These are phyloP conservation scores for Moricandia moricandioides DNA, from an alignment of 345 rosid genomes.

Conservation along the genomic window DNA sequence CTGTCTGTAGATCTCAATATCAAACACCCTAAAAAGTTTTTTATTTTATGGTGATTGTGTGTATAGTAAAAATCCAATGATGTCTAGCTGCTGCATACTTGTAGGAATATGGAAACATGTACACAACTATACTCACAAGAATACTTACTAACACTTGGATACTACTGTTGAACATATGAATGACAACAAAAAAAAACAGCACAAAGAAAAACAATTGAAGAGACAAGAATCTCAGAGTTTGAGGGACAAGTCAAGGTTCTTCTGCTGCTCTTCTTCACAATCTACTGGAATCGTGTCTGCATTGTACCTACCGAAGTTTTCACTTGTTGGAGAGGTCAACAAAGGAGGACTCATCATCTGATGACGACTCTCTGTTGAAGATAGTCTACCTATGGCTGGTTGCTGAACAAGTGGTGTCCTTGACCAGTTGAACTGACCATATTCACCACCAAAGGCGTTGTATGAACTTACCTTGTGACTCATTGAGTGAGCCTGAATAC, in stretches of 20 bases:
- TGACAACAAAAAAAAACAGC: conserved; percentile 7
- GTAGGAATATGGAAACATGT: conserved; percentile 13
- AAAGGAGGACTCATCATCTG: conserved; percentile 16
- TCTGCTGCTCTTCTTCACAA: conserved; percentile 53
- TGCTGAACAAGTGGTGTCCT: conserved; percentile 47
- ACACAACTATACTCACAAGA: conserved; percentile 23
- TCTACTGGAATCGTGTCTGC: conserved; percentile 29
- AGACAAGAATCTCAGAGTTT: conserved; percentile 47
- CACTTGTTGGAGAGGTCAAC: conserved; percentile 16
- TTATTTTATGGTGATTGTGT: conserved; percentile 14
- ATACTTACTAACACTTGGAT: conserved; percentile 21
- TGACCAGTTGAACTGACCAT: conserved; percentile 42
- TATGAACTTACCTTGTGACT: conserved; percentile 52
- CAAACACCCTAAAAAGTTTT: too few species aligned
- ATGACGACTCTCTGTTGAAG: conserved; percentile 39
- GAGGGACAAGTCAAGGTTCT: conserved; percentile 61
- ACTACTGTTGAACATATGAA: conserved; percentile 22
- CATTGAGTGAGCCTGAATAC: conserved; percentile 63
- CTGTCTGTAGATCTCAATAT: conserved; percentile 24
- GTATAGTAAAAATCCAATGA: background rate
- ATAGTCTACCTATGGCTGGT: conserved; percentile 56
- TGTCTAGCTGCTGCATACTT: background rate
- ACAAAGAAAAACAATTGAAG: conserved; percentile 2
- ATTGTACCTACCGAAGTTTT: conserved; percentile 44
- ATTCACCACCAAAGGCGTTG: conserved; percentile 41